phyloP scores from a whole-genome alignment of 2,329 filamentous ascomycete species.

The Xylariaceae sp. region DNA sequence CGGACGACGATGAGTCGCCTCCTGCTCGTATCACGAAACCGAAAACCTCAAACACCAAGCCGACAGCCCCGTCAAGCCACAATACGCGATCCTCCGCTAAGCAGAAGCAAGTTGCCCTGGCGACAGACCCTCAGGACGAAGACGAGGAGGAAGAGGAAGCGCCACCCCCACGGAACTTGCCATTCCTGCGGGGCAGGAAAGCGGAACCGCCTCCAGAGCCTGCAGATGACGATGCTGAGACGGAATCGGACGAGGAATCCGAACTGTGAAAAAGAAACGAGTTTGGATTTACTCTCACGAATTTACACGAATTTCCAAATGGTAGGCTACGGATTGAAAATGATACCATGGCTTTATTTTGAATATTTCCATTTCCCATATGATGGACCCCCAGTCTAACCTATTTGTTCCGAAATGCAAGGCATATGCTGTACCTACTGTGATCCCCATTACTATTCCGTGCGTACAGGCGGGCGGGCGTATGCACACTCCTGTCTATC shows the following conservation, averaged over 20 bases:
- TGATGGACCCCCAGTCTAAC: not conserved
- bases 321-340: constrained; percentile 8
- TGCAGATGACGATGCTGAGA: constrained; percentile 39
- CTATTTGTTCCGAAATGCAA: not conserved
- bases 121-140: constrained; percentile 2
- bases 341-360: constrained; percentile 3
- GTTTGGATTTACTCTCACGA: no score
- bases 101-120: constrained; percentile 7
- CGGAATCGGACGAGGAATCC: constrained; percentile 50
- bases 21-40: constrained; percentile 10
- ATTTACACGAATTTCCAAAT: not conserved
- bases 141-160: constrained; percentile 24
- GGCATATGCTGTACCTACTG: not conserved
- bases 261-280: constrained; percentile 39
- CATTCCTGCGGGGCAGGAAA: constrained; percentile 39
- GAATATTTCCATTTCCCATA: not conserved
- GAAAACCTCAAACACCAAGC: constrained; percentile 15
- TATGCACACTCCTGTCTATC: constrained; percentile 13
- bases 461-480: not conserved
- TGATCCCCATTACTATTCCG: not conserved
- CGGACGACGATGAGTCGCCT: constrained; percentile 30
- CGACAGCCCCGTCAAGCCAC: constrained; percentile 5
- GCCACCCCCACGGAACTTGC: constrained; percentile 35
- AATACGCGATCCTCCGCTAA: constrained; percentile 9
- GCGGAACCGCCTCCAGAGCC: constrained; percentile 27